Conservation (phyloP, 305 asterid species). For the Fraxinus greggii region DNA sequence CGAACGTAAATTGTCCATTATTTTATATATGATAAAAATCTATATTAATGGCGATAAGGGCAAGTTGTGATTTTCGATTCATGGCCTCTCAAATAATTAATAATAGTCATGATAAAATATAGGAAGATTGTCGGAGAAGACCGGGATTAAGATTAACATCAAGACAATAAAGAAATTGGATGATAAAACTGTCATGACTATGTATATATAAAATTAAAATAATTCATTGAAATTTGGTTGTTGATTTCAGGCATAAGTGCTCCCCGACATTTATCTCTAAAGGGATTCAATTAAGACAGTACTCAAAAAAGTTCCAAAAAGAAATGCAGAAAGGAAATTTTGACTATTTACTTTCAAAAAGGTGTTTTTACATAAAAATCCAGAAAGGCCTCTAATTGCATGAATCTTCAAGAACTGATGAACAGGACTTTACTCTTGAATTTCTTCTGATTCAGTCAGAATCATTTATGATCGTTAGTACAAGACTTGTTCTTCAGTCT, state of each 20-base stretch:
- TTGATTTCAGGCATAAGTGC: conserved; percentile 28
- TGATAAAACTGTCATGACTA: neutral
- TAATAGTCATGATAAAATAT: conserved; percentile 20
- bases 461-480: conserved; percentile 32
- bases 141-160: conserved; percentile 29
- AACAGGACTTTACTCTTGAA: neutral
- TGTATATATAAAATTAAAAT: conserved; percentile 1
- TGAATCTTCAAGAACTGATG: neutral
- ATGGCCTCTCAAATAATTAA: conserved; percentile 29
- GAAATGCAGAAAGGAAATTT: conserved; percentile 18
- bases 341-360: conserved; percentile 19
- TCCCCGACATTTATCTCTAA: conserved; percentile 24
- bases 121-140: conserved; percentile 27
- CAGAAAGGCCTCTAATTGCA: neutral
- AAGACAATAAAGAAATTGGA: neutral
- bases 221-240: conserved; percentile 20
- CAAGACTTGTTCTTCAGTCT: conserved; percentile 44
- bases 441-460: neutral
- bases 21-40: conserved; percentile 12
- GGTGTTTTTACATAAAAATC: conserved; percentile 7
- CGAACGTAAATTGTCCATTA: conserved; percentile 15
- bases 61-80: conserved; percentile 21
- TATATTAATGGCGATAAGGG: conserved; percentile 34
- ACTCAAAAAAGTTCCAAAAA: conserved; percentile 17
- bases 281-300: conserved; percentile 8